A percentile compares a stretch with the other conserved stretches of the same genome.
phyloP scores from a whole-genome alignment of 441 rosid genomes.

The Lepidium campestre region DNA sequence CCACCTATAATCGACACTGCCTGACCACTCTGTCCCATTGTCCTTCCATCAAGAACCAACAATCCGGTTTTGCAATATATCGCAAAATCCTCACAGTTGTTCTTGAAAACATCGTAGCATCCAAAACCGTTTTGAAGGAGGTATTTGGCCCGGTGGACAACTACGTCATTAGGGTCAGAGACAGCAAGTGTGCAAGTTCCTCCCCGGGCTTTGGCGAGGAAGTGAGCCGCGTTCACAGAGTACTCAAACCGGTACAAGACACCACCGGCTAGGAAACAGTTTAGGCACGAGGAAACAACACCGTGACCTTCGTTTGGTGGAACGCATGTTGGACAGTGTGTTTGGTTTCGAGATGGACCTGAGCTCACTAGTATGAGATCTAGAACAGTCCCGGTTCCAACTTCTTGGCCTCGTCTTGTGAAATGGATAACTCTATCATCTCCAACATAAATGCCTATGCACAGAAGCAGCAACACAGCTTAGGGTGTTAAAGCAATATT shows the following conservation, averaged over 20 bases:
- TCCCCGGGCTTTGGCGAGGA: slow-evolving; percentile 80
- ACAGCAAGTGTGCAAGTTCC: slow-evolving; percentile 88
- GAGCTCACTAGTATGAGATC: slow-evolving; percentile 69
- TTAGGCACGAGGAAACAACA: slow-evolving; percentile 70
- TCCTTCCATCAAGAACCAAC: slow-evolving; percentile 46
- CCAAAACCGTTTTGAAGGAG: slow-evolving; percentile 79
- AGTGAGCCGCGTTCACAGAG: slow-evolving; percentile 67
- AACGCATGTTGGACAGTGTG: slow-evolving; percentile 61
- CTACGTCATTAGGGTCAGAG: slow-evolving; percentile 45
- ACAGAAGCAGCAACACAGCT: neutral
- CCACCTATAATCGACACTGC: slow-evolving; percentile 71
- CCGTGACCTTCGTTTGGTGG: slow-evolving; percentile 51
- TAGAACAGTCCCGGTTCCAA: slow-evolving; percentile 76
- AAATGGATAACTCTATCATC: slow-evolving; percentile 77
- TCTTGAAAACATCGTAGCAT: slow-evolving; percentile 70
- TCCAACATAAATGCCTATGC: slow-evolving; percentile 74
- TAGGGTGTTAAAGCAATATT: neutral
- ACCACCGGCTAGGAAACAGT: slow-evolving; percentile 90
- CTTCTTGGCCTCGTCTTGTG: slow-evolving; percentile 85
- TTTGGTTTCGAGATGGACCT: slow-evolving; percentile 44
- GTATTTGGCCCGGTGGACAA: slow-evolving; percentile 63
- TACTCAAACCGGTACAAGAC: slow-evolving; percentile 69
- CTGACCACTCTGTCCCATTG: slow-evolving; percentile 82
- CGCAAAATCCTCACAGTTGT: slow-evolving; percentile 81
- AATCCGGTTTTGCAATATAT: slow-evolving; percentile 84